A percentile compares a stretch with the other conserved stretches of the same genome.
These are phyloP conservation scores for Eragrostis nindensis DNA, from an alignment of 176 grass and related monocot genomes.

Conservation along the genomic window DNA sequence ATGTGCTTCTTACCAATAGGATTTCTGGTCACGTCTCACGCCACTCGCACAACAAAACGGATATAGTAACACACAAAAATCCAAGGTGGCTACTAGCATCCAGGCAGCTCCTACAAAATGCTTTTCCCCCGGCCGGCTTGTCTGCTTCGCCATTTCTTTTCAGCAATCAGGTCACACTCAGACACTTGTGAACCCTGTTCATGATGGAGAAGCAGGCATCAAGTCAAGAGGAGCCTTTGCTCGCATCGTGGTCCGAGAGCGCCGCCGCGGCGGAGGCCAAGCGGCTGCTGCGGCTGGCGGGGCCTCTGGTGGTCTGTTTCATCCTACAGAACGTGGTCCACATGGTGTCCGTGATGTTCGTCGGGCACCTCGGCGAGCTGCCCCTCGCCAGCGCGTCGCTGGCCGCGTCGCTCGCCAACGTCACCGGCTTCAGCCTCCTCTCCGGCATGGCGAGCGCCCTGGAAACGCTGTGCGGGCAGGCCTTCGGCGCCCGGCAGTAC, in stretches of 20 bases:
- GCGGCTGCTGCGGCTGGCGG: conserved; percentile 3
- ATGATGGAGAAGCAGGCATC: neutral
- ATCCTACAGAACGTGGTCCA: conserved; percentile 13
- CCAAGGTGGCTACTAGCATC: neutral
- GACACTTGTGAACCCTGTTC: neutral
- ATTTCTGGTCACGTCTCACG: too few species aligned
- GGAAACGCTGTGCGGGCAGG: conserved; percentile 63
- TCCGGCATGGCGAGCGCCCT: conserved; percentile 55
- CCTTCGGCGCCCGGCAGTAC: conserved; percentile 50
- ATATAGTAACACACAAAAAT: too few species aligned
- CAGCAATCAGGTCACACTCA: neutral
- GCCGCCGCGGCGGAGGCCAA: neutral
- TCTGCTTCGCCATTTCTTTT: neutral
- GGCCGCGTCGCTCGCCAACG: conserved; percentile 10
- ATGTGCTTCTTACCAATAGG: too few species aligned
- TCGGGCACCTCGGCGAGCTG: neutral
- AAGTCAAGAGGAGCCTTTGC: neutral
- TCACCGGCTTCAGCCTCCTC: conserved; percentile 22
- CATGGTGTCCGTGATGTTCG: conserved; percentile 19
- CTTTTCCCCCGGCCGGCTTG: neutral
- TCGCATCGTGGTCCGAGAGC: neutral
- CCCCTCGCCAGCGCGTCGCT: conserved; percentile 13
- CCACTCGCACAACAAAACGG: too few species aligned
- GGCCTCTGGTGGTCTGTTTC: conserved; percentile 17
- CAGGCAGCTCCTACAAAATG: neutral